Conservation (phyloP, 1,139 yeast species). For the Kodamaea alishanica region DNA sequence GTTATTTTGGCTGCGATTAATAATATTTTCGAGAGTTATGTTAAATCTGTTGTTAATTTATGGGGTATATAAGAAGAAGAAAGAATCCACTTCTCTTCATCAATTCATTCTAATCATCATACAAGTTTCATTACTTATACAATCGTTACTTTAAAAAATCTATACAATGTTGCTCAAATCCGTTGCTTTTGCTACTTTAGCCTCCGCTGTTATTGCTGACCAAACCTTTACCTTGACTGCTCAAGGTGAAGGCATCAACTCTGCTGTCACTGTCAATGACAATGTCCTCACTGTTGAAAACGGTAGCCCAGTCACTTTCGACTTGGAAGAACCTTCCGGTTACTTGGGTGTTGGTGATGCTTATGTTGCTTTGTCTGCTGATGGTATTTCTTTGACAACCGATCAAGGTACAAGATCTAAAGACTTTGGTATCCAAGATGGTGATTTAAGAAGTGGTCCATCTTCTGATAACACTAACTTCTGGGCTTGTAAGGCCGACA, state of each 20-base stretch:
- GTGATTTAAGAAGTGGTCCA: constrained; percentile 23
- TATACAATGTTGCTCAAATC: constrained; percentile 15
- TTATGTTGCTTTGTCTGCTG: constrained; percentile 17
- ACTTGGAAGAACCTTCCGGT: constrained; percentile 32
- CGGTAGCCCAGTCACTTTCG: constrained; percentile 19
- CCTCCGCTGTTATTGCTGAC: constrained; percentile 30
- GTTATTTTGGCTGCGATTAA: too few relatives aligned
- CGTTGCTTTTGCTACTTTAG: constrained; percentile 24
- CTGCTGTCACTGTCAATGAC: constrained; percentile 19
- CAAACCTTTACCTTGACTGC: constrained; percentile 27
- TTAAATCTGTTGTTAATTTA: too few relatives aligned
- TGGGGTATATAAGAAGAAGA: too few relatives aligned
- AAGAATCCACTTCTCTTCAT: too few relatives aligned
- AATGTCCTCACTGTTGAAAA: constrained; percentile 17
- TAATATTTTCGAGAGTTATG: too few relatives aligned
- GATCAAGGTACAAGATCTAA: constrained; percentile 20
- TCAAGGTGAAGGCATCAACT: constrained; percentile 21
- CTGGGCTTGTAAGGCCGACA: constrained; percentile 24
- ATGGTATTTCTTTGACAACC: constrained; percentile 12
- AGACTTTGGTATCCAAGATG: constrained; percentile 28
- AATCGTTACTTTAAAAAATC: constrained; percentile 9
- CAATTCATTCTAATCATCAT: too few relatives aligned
- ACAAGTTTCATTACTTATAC: too few relatives aligned
- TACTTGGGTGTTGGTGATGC: constrained; percentile 20
- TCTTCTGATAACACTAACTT: constrained; percentile 16